phyloP scores from a whole-genome alignment of 192 early-diverging fungal species.

The Kickxella alabastrina region DNA sequence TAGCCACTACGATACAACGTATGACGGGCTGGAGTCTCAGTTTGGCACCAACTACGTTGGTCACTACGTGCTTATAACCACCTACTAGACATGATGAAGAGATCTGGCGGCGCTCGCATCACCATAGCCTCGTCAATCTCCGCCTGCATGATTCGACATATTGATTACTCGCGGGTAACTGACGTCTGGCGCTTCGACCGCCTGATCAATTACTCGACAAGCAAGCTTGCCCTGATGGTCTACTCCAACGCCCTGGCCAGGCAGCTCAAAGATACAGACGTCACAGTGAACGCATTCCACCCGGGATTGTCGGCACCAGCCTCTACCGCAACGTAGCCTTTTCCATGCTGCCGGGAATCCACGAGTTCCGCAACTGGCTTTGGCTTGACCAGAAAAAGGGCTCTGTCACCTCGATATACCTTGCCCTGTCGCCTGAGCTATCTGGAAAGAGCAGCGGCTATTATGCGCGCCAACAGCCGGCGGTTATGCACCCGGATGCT shows the following conservation, averaged over 20 bases:
- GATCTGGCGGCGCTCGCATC: slow-evolving; percentile 41
- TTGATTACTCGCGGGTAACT: slow-evolving; percentile 49
- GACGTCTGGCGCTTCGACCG: slow-evolving; percentile 51
- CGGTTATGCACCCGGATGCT: slow-evolving; percentile 26
- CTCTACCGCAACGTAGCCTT: slow-evolving; percentile 50
- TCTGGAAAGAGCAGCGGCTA: slow-evolving; percentile 27
- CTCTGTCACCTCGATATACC: slow-evolving; percentile 27
- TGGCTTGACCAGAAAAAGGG: slow-evolving; percentile 41
- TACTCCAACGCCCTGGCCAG: slow-evolving; percentile 51
- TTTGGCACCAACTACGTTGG: slow-evolving; percentile 64
- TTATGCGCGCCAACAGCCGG: slow-evolving; percentile 42
- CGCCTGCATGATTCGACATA: slow-evolving; percentile 36
- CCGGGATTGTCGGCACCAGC: slow-evolving; percentile 55
- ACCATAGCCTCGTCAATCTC: slow-evolving; percentile 53
- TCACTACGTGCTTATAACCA: slow-evolving; percentile 53
- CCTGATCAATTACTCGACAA: slow-evolving; percentile 55
- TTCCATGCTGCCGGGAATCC: slow-evolving; percentile 34
- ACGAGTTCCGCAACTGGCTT: slow-evolving; percentile 26
- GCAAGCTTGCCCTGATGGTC: slow-evolving; percentile 56
- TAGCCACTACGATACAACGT: slow-evolving; percentile 56
- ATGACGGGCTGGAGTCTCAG: slow-evolving; percentile 60
- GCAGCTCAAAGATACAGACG: slow-evolving; percentile 28
- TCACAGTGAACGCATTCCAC: slow-evolving; percentile 58
- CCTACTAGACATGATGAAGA: slow-evolving; percentile 43
- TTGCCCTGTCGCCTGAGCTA: slow-evolving; percentile 39